These are phyloP conservation scores for Globisporangium perplexum DNA, from an alignment of 352 stramenopile species.

Conservation along the genomic window DNA sequence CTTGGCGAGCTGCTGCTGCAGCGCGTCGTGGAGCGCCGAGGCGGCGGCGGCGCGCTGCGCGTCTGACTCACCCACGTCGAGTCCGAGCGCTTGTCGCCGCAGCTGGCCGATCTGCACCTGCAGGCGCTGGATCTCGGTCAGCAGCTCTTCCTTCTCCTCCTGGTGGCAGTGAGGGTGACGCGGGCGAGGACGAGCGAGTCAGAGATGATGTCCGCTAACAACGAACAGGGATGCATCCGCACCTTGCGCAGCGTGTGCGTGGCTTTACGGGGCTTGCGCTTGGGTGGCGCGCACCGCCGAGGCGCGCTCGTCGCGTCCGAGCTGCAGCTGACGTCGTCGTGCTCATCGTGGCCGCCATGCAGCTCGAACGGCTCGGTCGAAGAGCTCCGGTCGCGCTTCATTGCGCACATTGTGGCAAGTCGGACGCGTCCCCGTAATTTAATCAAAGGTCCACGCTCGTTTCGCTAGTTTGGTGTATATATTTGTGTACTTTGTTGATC, in stretches of 20 bases:
- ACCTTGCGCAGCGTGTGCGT: slow-evolving; percentile 16
- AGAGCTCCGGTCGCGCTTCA: neutral
- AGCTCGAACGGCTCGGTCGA: too few species aligned
- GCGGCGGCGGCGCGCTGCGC: slow-evolving; percentile 5
- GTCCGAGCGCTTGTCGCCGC: slow-evolving; percentile 19
- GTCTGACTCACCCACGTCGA: neutral
- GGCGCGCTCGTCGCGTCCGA: neutral
- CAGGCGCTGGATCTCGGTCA: slow-evolving; percentile 22
- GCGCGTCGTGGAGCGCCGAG: slow-evolving; percentile 11
- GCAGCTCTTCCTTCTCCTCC: slow-evolving; percentile 31
- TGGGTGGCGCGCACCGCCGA: neutral
- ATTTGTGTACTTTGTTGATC: neutral
- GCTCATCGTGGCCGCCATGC: too few species aligned
- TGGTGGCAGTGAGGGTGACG: slow-evolving; percentile 12
- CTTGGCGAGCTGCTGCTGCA: slow-evolving; percentile 24
- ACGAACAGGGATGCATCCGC: neutral
- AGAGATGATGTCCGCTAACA: too few species aligned
- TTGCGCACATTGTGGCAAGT: neutral
- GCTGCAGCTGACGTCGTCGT: neutral
- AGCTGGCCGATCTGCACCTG: slow-evolving; percentile 27
- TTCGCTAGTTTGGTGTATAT: too few species aligned
- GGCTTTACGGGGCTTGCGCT: slow-evolving; percentile 10
- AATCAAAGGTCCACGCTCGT: too few species aligned
- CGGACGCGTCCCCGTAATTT: too few species aligned
- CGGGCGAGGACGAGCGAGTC: too few species aligned